Conservation (phyloP, 2,329 filamentous ascomycete genomes). For the Venturiaceae sp. region DNA sequence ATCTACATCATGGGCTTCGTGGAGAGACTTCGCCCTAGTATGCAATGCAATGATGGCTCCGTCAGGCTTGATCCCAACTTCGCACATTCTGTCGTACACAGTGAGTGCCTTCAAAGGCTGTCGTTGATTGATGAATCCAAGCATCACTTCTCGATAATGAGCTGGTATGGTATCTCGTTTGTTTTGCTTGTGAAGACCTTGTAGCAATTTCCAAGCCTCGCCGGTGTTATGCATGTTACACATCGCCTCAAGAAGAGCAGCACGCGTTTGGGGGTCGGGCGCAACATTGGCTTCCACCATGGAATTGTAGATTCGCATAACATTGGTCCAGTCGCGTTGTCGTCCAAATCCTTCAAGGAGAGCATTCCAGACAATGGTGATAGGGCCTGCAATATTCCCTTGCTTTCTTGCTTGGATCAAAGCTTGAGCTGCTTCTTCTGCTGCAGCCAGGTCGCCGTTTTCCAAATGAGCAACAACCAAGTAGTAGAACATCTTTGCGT, state of each 20-base stretch:
- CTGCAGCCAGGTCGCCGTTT: conserved; percentile 34
- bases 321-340: conserved; percentile 46
- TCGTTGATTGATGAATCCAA: conserved; percentile 33
- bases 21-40: conserved; percentile 21
- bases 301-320: conserved; percentile 42
- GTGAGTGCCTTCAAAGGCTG: conserved; percentile 37
- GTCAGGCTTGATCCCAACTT: conserved; percentile 26
- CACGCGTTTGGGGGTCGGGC: conserved; percentile 49
- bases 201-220: conserved; percentile 44
- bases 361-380: conserved; percentile 67
- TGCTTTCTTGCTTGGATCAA: conserved; percentile 40
- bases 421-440: conserved; percentile 43
- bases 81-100: conserved; percentile 37
- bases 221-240: conserved; percentile 42
- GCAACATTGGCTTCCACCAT: conserved; percentile 44
- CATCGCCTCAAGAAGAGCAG: conserved; percentile 50
- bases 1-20: not conserved
- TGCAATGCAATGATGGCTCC: conserved; percentile 34
- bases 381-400: conserved; percentile 38
- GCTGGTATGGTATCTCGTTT: conserved; percentile 34
- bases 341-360: conserved; percentile 57
- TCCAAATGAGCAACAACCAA: conserved; percentile 53
- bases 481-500: conserved; percentile 49
- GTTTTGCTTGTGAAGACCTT: conserved; percentile 38
- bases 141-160: conserved; percentile 45